These are phyloP conservation scores for Lomentospora prolificans DNA, from an alignment of 2,329 filamentous ascomycete genomes.

Conservation along the genomic window DNA sequence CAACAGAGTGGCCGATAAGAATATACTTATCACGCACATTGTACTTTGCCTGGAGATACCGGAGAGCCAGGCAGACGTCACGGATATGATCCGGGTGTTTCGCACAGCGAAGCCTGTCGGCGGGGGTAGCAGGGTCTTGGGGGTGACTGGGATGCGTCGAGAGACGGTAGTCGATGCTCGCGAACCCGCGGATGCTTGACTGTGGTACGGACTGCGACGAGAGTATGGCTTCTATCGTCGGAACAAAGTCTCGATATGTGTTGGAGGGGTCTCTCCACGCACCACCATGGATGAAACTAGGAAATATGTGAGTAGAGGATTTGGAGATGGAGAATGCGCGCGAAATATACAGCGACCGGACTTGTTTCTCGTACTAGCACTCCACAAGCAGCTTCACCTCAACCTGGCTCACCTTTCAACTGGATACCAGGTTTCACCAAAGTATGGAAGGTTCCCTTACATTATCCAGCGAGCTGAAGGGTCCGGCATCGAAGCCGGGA, in stretches of 20 bases:
- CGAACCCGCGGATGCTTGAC: conserved; percentile 17
- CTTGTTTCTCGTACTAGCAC: no score
- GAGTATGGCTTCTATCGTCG: conserved; percentile 17
- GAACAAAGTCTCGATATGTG: conserved; percentile 10
- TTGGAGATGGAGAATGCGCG: not conserved
- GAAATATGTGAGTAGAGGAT: conserved; percentile 40
- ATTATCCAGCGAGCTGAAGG: conserved; percentile 2
- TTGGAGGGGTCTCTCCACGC: conserved; percentile 17
- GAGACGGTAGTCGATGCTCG: conserved; percentile 50
- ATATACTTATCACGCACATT: conserved; percentile 40
- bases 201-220: conserved; percentile 53
- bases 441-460: not conserved
- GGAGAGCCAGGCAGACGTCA: conserved; percentile 44
- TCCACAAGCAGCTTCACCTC: conserved; percentile 34
- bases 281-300: conserved; percentile 18
- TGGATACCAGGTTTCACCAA: not conserved
- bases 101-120: conserved; percentile 29
- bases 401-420: no score
- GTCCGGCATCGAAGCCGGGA: not conserved
- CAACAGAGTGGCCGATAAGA: conserved; percentile 53
- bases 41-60: conserved; percentile 35
- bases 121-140: conserved; percentile 16
- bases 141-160: conserved; percentile 39
- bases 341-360: no score
- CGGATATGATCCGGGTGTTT: conserved; percentile 49